Percentiles rank a stretch among this genome's conserved stretches.
These are phyloP conservation scores for Neotropicomus parvogracilis DNA, from an alignment of 1,284 basidiomycete species.

Conservation along the genomic window DNA sequence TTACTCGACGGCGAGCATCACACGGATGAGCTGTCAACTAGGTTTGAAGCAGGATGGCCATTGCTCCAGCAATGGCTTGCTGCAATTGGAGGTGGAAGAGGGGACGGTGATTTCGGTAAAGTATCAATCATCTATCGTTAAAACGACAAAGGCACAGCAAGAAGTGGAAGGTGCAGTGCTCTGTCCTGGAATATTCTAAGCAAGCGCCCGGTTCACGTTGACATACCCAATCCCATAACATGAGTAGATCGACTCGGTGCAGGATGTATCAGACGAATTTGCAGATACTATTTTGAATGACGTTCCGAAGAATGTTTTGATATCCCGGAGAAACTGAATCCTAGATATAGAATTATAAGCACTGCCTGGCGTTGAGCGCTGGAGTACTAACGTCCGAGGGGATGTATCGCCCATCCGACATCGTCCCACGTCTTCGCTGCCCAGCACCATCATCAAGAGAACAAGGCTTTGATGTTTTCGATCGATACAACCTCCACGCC, in stretches of 20 bases:
- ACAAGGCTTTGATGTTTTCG: constrained; percentile 87
- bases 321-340: constrained; percentile 86
- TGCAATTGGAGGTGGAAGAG: constrained; percentile 55
- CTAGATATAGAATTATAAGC: constrained; percentile 41
- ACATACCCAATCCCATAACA: constrained; percentile 78
- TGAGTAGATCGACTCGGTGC: constrained; percentile 62
- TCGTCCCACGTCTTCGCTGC: constrained; percentile 92
- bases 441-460: constrained; percentile 88
- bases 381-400: constrained; percentile 65
- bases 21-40: constrained; percentile 85
- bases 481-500: constrained; percentile 87
- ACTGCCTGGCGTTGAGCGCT: not conserved
- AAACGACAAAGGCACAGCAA: constrained; percentile 6
- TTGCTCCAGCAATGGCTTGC: constrained; percentile 75
- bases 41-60: constrained; percentile 81
- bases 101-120: constrained; percentile 46
- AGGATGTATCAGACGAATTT: constrained; percentile 47
- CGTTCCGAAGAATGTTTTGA: constrained; percentile 78
- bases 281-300: constrained; percentile 55
- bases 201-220: constrained; percentile 71
- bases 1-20: constrained; percentile 86
- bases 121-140: constrained; percentile 49
- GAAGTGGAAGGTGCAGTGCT: not conserved
- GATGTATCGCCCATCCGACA: constrained; percentile 85
- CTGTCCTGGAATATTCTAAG: constrained; percentile 35